Conservation (phyloP, 352 stramenopile species). For the Thalassiosira sp. region DNA sequence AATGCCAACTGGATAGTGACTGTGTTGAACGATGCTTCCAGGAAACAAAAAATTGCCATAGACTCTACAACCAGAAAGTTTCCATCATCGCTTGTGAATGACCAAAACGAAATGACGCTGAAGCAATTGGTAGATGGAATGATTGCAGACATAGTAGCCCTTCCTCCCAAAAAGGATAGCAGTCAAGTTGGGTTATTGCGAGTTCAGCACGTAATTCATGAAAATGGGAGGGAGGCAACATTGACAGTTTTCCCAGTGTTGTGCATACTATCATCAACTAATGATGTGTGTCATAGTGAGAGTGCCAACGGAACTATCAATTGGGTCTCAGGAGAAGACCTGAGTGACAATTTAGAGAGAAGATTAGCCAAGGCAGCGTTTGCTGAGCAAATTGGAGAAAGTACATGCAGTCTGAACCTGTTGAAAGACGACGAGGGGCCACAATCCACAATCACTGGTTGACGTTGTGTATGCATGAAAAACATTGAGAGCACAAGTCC, state of each 20-base stretch:
- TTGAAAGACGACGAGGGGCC: constrained; percentile 14
- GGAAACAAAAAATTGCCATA: constrained; percentile 18
- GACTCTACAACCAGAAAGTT: constrained; percentile 12
- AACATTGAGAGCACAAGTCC: no score
- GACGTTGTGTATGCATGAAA: no score
- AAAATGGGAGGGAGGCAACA: constrained; percentile 32
- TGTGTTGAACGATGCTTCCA: no score
- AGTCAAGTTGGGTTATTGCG: constrained; percentile 16
- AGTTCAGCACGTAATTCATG: constrained; percentile 27
- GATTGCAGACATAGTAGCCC: constrained; percentile 23
- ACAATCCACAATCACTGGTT: no score
- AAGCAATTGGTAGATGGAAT: constrained; percentile 28
- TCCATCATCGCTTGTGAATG: constrained; percentile 12
- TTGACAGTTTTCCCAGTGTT: constrained; percentile 34
- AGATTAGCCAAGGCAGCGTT: constrained; percentile 9
- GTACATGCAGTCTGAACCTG: constrained; percentile 9
- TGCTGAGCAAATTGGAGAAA: not conserved
- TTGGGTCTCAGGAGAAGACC: constrained; percentile 23
- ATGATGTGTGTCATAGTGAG: not conserved
- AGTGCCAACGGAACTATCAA: constrained; percentile 3
- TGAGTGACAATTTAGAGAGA: constrained; percentile 29
- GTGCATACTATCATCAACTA: not conserved
- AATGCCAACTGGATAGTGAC: no score
- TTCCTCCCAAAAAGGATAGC: constrained; percentile 1
- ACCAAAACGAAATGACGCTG: constrained; percentile 28